Base-by-base conservation (phyloP, 768 basidiomycete genomes). In the Termitomyces sp. region DNA sequence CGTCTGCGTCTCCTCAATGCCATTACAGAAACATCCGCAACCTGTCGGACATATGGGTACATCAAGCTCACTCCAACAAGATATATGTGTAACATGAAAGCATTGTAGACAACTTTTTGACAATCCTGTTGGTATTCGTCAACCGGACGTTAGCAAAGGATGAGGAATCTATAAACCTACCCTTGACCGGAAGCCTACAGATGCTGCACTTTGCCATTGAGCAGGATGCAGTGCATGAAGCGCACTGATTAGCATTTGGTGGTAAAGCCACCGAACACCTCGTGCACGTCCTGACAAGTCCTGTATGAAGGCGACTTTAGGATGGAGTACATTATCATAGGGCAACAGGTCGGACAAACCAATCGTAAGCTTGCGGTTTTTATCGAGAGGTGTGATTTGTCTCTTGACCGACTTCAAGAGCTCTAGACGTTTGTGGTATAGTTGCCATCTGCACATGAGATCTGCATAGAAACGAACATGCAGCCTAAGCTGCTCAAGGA, bases 381-480 rank as follows among this genome's bases (percentile, higher is more conserved):
- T 51, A 48, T 63, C 62, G 10, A 58, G 56, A 18, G 59, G 50
- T 31, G 60, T 49, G 12, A 60, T 55, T 20, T 67, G 65, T 36
- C 64, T 69, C 59, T 75, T 76, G 22, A 86, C 77, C n/a, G 81
- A 76, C 61, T 90, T 90, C 56, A 93, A 71, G 1, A 94, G 76
- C 61, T 92, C 90, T 18, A 86, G 70, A 3, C 92, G 82, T 66
- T 91, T 88, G 41, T 83, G 77, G 62, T 81, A 73, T 53, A 92
- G 68, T 60, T 83, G 73, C 93, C 92, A 94, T 44, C 85, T 73
- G 61, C 84, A 83, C 24, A 94, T 73, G 60, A 88, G 72, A 56
- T 94, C 90, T 6, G 88, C 87, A 65, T 94, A 94, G 1, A 78
- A 76, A 43, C 84, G 71, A 22, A 93, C 75, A 67, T 94, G 90